phyloP scores from a whole-genome alignment of 352 stramenopile genomes.

The Pythium scleroteichum region DNA sequence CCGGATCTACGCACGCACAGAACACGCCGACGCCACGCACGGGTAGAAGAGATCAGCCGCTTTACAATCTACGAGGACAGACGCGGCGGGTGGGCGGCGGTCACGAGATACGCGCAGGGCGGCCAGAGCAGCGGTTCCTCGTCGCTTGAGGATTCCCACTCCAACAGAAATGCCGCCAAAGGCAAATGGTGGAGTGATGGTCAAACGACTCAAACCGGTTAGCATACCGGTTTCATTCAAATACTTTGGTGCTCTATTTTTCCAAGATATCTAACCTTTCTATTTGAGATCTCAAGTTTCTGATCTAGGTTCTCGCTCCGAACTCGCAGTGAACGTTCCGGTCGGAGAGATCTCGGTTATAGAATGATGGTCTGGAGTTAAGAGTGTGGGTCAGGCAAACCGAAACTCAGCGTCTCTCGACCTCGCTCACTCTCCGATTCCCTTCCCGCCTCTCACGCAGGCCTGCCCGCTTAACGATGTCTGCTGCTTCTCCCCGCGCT shows the following conservation, averaged over 20 bases:
- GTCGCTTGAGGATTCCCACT: not conserved
- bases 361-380: constrained; percentile 14
- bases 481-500: constrained; percentile 11
- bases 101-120: not conserved
- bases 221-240: constrained; percentile 2
- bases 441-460: not conserved
- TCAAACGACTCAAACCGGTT: constrained; percentile 3
- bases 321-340: constrained; percentile 22
- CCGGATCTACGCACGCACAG: not conserved
- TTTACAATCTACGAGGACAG: not conserved
- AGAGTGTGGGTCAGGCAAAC: constrained; percentile 7
- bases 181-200: constrained; percentile 13
- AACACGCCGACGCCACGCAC: not conserved
- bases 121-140: too few relatives aligned
- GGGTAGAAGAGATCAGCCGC: not conserved
- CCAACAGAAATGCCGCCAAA: constrained; percentile 21
- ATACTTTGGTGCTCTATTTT: not conserved
- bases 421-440: constrained; percentile 17
- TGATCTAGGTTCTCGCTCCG: constrained; percentile 4
- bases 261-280: constrained; percentile 8
- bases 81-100: not conserved
- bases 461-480: constrained; percentile 7
- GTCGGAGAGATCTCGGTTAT: constrained; percentile 16
- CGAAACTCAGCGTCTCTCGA: not conserved
- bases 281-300: constrained; percentile 12